Evolutionary conservation across 441 rosid species (phyloP).

Genomic region (Biscutella auriculata): DNA sequence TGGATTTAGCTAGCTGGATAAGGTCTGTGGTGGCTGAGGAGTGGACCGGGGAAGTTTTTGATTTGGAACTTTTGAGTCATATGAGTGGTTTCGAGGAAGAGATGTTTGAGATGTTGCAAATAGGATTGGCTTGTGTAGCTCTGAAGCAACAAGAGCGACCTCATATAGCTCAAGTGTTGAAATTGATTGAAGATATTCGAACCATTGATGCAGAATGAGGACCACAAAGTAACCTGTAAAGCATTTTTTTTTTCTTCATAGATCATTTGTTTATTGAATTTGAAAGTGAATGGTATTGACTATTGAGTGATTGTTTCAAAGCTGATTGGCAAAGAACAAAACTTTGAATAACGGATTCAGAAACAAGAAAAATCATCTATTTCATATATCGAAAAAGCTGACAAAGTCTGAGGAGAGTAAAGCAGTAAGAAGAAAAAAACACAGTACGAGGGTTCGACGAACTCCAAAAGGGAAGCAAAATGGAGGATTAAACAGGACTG

Average conservation of each 20-base stretch:
- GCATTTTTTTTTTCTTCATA: neutral
- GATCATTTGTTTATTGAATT: slow-evolving; percentile 5
- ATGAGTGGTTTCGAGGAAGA: slow-evolving; percentile 12
- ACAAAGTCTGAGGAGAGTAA: neutral
- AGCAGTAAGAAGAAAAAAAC: too few relatives aligned
- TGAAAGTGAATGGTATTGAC: neutral
- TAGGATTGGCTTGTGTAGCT: slow-evolving; percentile 22
- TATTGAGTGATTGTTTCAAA: neutral
- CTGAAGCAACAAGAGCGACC: slow-evolving; percentile 21
- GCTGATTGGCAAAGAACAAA: neutral
- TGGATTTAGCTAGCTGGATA: slow-evolving; percentile 69
- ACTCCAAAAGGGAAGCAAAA: neutral
- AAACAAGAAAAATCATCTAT: neutral
- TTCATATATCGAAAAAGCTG: neutral
- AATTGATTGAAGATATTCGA: slow-evolving; percentile 21
- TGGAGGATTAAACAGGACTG: slow-evolving; percentile 43
- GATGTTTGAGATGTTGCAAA: slow-evolving; percentile 29
- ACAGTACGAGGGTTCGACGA: slow-evolving; percentile 25
- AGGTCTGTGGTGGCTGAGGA: slow-evolving; percentile 62
- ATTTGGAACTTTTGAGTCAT: slow-evolving; percentile 14
- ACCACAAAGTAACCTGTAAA: neutral
- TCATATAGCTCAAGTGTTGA: slow-evolving; percentile 19
- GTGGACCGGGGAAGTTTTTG: slow-evolving; percentile 25
- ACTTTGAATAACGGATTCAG: neutral
- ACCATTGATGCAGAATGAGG: neutral